A percentile compares a stretch with the other conserved stretches of the same genome.
Evolutionary conservation across 2,329 filamentous ascomycete species (phyloP).

Genomic region (Ophiostoma fasciatum): DNA sequence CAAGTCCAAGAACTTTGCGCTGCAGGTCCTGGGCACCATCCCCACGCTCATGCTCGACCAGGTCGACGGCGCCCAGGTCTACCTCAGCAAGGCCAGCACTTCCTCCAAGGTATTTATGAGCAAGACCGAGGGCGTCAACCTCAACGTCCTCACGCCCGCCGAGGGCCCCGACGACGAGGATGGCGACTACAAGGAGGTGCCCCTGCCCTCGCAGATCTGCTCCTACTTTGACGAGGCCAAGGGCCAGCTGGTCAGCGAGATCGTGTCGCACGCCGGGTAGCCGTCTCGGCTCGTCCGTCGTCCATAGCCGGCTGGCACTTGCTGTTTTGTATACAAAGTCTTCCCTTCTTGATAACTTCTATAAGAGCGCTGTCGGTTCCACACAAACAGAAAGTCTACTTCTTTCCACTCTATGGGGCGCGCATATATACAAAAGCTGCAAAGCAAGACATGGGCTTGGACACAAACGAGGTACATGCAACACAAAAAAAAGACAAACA

Average conservation of each 20-base stretch:
- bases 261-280: slow-evolving; percentile 84
- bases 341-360: no score
- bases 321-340: no score
- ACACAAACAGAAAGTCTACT: no score
- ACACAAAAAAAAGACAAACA: neutral
- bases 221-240: slow-evolving; percentile 54
- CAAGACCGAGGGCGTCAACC: slow-evolving; percentile 76
- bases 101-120: slow-evolving; percentile 74
- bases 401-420: no score
- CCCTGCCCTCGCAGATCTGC: slow-evolving; percentile 81
- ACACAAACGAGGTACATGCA: neutral
- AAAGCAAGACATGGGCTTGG: no score
- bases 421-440: neutral
- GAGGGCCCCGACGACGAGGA: slow-evolving; percentile 71
- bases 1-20: slow-evolving; percentile 84
- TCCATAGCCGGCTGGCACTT: no score
- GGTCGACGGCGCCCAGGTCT: slow-evolving; percentile 78
- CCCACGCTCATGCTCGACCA: slow-evolving; percentile 87
- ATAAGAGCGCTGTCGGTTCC: no score
- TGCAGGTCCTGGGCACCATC: slow-evolving; percentile 77
- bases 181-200: slow-evolving; percentile 75
- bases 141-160: slow-evolving; percentile 54
- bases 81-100: slow-evolving; percentile 67
- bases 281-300: no score
- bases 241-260: slow-evolving; percentile 74